phyloP scores from a whole-genome alignment of 495 filamentous ascomycete genomes.

The Rhypophila decipiens region DNA sequence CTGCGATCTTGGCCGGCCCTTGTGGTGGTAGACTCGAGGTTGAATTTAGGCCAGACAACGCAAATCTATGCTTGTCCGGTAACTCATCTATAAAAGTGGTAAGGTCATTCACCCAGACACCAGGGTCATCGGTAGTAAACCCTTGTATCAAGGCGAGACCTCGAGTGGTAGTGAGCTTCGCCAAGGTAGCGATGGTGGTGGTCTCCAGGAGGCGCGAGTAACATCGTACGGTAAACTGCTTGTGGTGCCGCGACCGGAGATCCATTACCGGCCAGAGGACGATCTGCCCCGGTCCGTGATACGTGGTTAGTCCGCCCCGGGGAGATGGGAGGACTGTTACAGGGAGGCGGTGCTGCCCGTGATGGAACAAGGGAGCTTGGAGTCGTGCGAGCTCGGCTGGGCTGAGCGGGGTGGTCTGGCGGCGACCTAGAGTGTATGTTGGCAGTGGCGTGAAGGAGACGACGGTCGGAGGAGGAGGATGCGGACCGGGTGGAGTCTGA shows the following conservation, averaged over 20 bases:
- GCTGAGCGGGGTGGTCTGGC: conserved; percentile 60
- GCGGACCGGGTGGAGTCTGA: background rate
- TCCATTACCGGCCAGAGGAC: conserved; percentile 86
- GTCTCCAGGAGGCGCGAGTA: conserved; percentile 74
- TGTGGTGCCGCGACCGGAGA: conserved; percentile 39
- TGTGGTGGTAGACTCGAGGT: no score
- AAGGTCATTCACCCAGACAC: conserved; percentile 62
- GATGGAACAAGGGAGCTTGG: conserved; percentile 29
- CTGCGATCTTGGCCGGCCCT: conserved; percentile 76
- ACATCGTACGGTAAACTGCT: conserved; percentile 45
- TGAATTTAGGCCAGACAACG: background rate
- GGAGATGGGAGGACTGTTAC: conserved; percentile 54
- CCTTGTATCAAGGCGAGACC: conserved; percentile 57
- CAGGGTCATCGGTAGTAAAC: conserved; percentile 67
- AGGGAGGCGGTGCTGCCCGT: background rate
- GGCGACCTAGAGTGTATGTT: conserved; percentile 85
- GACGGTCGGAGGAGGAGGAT: conserved; percentile 57
- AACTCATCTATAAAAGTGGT: background rate
- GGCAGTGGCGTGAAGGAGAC: conserved; percentile 79
- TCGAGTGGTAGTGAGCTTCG: conserved; percentile 30
- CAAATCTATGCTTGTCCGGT: background rate
- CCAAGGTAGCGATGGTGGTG: conserved; percentile 59
- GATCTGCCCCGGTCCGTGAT: conserved; percentile 90
- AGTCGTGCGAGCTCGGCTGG: conserved; percentile 32
- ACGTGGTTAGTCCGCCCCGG: conserved; percentile 87